Conservation (phyloP, 1,139 yeast species). For the Zygosaccharomyces pseudobailii region DNA sequence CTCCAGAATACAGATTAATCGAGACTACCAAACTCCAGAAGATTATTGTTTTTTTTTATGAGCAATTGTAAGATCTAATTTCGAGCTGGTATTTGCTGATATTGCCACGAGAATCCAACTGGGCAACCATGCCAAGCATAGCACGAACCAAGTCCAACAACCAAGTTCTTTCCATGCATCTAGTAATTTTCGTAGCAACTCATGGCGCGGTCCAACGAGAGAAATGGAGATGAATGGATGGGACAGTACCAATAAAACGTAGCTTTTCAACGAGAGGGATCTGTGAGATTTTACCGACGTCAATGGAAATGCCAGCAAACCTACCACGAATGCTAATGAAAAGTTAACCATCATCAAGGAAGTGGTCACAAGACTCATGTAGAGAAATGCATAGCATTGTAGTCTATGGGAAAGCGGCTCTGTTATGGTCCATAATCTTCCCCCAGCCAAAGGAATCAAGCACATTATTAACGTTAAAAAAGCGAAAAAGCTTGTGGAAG, state of each 20-base stretch:
- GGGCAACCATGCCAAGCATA: conserved; percentile 77
- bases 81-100: conserved; percentile 19
- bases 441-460: conserved; percentile 16
- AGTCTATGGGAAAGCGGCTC: conserved; percentile 27
- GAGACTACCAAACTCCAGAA: neutral
- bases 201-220: conserved; percentile 35
- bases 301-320: conserved; percentile 65
- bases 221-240: conserved; percentile 51
- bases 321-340: conserved; percentile 68
- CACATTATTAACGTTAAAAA: conserved; percentile 16
- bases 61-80: neutral
- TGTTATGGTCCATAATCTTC: conserved; percentile 17
- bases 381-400: conserved; percentile 46
- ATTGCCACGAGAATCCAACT: conserved; percentile 60
- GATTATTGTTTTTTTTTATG: conserved; percentile 10
- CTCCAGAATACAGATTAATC: neutral
- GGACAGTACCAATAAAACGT: conserved; percentile 41
- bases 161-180: conserved; percentile 66
- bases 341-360: conserved; percentile 80
- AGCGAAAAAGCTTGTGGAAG: conserved; percentile 13
- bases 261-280: conserved; percentile 21
- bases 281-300: conserved; percentile 44
- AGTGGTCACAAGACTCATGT: conserved; percentile 64
- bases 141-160: conserved; percentile 83
- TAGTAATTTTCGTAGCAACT: conserved; percentile 45